These are phyloP conservation scores for Colletotrichum musicola DNA, from an alignment of 2,329 filamentous ascomycete genomes.

Conservation along the genomic window DNA sequence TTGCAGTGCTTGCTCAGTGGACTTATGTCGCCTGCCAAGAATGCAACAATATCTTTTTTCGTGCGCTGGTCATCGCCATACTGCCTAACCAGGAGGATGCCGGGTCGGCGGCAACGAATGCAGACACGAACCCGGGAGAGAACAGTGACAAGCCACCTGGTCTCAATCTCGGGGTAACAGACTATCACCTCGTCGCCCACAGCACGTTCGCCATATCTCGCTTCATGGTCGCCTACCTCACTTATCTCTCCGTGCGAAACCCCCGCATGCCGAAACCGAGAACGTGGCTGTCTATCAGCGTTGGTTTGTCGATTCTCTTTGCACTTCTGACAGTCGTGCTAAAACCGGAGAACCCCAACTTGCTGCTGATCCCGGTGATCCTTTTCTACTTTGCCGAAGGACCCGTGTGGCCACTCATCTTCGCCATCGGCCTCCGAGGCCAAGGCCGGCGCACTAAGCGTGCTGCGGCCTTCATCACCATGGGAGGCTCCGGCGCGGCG, in stretches of 20 bases:
- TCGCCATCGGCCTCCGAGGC: conserved; percentile 82
- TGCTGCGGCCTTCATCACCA: conserved; percentile 82
- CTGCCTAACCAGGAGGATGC: conserved; percentile 46
- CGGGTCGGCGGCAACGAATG: conserved; percentile 42
- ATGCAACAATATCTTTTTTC: conserved; percentile 72
- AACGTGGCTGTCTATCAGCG: conserved; percentile 75
- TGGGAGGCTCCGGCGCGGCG: conserved; percentile 79
- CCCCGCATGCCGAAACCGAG: conserved; percentile 72
- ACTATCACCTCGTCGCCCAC: conserved; percentile 80
- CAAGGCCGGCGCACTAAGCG: conserved; percentile 85
- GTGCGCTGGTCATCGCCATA: conserved; percentile 60
- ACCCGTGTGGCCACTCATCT: conserved; percentile 85
- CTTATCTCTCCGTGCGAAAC: conserved; percentile 65
- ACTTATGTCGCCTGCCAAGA: conserved; percentile 83
- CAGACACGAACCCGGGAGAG: conserved; percentile 59
- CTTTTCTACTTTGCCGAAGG: conserved; percentile 85
- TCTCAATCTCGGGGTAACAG: conserved; percentile 67
- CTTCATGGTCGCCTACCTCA: conserved; percentile 75
- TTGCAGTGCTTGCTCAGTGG: conserved; percentile 83
- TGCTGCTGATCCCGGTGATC: conserved; percentile 71
- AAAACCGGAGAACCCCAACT: conserved; percentile 58
- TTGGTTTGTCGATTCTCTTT: conserved; percentile 70
- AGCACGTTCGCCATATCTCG: conserved; percentile 80
- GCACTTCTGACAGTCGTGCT: conserved; percentile 62
- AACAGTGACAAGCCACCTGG: conserved; percentile 53